A percentile compares a stretch with the other conserved stretches of the same genome.
phyloP scores from a whole-genome alignment of 306 rosid genomes.

The Cicer chorassanicum region DNA sequence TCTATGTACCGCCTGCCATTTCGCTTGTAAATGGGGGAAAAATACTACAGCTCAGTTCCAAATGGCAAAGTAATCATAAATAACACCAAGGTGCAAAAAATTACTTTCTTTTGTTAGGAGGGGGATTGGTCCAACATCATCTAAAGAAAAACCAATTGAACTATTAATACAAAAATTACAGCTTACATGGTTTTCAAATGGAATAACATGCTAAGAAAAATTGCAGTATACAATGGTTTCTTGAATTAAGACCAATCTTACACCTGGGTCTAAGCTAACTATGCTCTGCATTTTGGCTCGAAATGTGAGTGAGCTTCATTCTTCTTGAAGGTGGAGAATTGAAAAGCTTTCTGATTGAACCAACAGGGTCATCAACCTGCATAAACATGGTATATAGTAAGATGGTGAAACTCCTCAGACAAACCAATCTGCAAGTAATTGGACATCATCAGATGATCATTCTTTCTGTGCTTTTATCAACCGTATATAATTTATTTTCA shows the following conservation, averaged over 20 bases:
- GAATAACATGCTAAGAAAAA: slow-evolving; percentile 35
- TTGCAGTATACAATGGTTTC: slow-evolving; percentile 39
- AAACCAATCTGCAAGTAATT: slow-evolving; percentile 18
- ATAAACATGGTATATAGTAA: slow-evolving; percentile 42
- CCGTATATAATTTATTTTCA: slow-evolving; percentile 5
- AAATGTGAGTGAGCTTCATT: slow-evolving; percentile 53
- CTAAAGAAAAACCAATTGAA: slow-evolving; percentile 29
- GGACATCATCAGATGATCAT: slow-evolving; percentile 15
- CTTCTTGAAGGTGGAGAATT: slow-evolving; percentile 71
- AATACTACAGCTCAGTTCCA: slow-evolving; percentile 34
- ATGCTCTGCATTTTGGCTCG: slow-evolving; percentile 44
- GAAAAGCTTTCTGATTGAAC: slow-evolving; percentile 78
- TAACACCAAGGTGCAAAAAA: slow-evolving; percentile 36
- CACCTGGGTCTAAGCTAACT: slow-evolving; percentile 25
- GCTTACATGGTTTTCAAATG: slow-evolving; percentile 36
- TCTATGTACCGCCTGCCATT: slow-evolving; percentile 19
- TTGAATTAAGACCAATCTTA: slow-evolving; percentile 2
- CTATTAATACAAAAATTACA: slow-evolving; percentile 46
- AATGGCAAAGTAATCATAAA: slow-evolving; percentile 25
- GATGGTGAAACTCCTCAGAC: slow-evolving; percentile 31
- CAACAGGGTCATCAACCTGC: slow-evolving; percentile 90
- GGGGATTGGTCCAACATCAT: slow-evolving; percentile 27
- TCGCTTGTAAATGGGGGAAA: slow-evolving; percentile 22
- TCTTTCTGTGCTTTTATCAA: slow-evolving; percentile 4
- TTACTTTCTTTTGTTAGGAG: slow-evolving; percentile 36